phyloP scores from a whole-genome alignment of 2,329 filamentous ascomycete species.

The Verruconis gallopava region DNA sequence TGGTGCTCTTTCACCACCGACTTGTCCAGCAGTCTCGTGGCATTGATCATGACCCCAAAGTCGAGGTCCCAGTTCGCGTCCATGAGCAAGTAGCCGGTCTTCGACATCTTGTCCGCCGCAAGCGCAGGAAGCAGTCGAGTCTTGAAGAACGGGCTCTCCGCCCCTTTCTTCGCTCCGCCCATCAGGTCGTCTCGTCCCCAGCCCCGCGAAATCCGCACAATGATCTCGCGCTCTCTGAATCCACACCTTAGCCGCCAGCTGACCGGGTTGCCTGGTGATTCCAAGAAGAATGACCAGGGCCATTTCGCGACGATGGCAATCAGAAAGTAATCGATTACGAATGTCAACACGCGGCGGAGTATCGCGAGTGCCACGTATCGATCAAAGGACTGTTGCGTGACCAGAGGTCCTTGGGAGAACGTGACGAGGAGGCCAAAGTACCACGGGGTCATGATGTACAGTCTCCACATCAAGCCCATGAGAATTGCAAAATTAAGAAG shows the following conservation, averaged over 20 bases:
- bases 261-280: conserved; percentile 50
- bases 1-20: conserved; percentile 48
- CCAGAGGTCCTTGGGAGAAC: conserved; percentile 52
- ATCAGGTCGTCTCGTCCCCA: conserved; percentile 53
- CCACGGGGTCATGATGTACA: conserved; percentile 54
- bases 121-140: conserved; percentile 56
- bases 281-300: conserved; percentile 43
- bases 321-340: conserved; percentile 59
- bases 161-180: conserved; percentile 38
- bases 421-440: conserved; percentile 50
- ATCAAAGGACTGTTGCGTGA: conserved; percentile 37
- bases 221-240: conserved; percentile 67
- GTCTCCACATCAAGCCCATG: conserved; percentile 52
- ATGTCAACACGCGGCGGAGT: conserved; percentile 45
- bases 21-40: conserved; percentile 55
- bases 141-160: conserved; percentile 44
- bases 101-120: conserved; percentile 51
- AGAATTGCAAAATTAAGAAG: conserved; percentile 60
- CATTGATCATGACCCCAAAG: conserved; percentile 66
- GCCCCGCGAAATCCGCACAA: conserved; percentile 61
- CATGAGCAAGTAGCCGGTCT: conserved; percentile 81
- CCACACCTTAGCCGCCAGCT: conserved; percentile 63
- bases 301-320: conserved; percentile 32
- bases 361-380: conserved; percentile 44
- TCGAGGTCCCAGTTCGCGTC: conserved; percentile 79